Percentiles rank a stretch among this genome's conserved stretches.
Conservation (phyloP, 768 basidiomycete species). For the Dioszegia hungarica region DNA sequence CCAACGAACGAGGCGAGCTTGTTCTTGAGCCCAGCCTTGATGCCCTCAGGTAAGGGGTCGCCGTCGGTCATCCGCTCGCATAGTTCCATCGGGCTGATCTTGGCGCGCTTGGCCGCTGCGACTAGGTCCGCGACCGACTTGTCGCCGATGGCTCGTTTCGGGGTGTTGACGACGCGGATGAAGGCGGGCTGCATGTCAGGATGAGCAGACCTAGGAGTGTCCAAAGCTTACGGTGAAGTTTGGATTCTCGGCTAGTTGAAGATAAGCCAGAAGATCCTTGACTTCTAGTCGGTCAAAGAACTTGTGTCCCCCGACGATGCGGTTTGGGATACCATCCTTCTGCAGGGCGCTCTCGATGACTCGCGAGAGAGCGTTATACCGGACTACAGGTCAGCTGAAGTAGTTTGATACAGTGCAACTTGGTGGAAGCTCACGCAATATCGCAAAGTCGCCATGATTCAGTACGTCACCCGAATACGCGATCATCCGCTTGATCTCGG, state of each 20-base stretch:
- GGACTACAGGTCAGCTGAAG: slow-evolving; percentile 54
- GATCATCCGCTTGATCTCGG: slow-evolving; percentile 71
- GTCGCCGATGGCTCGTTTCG: slow-evolving; percentile 67
- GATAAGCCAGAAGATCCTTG: slow-evolving; percentile 74
- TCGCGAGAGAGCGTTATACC: slow-evolving; percentile 74
- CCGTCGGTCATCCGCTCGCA: slow-evolving; percentile 64
- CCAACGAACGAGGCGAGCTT: slow-evolving; percentile 63
- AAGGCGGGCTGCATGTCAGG: slow-evolving; percentile 60
- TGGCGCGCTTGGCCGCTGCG: slow-evolving; percentile 55
- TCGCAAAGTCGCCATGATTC: slow-evolving; percentile 69
- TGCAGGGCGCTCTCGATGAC: slow-evolving; percentile 70
- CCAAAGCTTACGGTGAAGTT: slow-evolving; percentile 32
- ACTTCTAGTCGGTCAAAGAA: slow-evolving; percentile 83
- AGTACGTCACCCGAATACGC: slow-evolving; percentile 69
- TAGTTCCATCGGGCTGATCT: slow-evolving; percentile 58
- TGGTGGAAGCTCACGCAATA: slow-evolving; percentile 60
- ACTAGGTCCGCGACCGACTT: slow-evolving; percentile 67
- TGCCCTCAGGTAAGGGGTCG: slow-evolving; percentile 55
- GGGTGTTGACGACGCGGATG: slow-evolving; percentile 65
- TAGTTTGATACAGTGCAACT: neutral
- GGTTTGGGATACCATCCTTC: slow-evolving; percentile 69
- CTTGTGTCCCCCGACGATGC: slow-evolving; percentile 72
- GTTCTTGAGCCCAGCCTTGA: slow-evolving; percentile 63
- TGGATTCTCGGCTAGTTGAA: slow-evolving; percentile 72
- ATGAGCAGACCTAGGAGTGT: neutral